Percentiles rank a stretch among this genome's conserved stretches.
phyloP scores from a whole-genome alignment of 2,329 filamentous ascomycete species.

The Grosmannia clavigera region DNA sequence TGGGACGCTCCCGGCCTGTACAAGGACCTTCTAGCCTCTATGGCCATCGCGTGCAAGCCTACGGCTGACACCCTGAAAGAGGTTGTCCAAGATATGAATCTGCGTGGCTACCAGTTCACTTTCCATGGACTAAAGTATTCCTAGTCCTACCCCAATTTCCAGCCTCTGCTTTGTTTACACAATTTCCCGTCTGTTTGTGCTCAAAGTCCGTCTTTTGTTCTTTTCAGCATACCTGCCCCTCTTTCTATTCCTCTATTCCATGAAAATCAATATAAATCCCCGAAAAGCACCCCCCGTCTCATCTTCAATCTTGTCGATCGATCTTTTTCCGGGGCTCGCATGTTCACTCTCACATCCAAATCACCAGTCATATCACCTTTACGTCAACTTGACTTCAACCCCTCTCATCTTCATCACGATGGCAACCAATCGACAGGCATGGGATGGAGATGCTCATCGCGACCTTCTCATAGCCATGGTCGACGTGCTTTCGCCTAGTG shows the following conservation, averaged over 20 bases:
- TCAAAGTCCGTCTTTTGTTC: neutral
- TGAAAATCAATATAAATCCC: neutral
- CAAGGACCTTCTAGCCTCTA: slow-evolving; percentile 29
- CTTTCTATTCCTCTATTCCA: neutral
- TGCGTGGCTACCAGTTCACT: slow-evolving; percentile 16
- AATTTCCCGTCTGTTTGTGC: neutral
- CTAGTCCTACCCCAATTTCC: neutral
- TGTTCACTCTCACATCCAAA: neutral
- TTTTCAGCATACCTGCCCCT: neutral
- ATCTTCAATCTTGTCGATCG: neutral
- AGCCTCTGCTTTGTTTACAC: neutral
- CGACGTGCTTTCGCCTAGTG: slow-evolving; percentile 13
- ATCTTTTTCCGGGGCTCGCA: neutral
- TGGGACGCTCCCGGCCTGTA: slow-evolving; percentile 30
- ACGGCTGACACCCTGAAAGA: slow-evolving; percentile 17
- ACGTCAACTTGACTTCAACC: neutral
- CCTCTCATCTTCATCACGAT: neutral
- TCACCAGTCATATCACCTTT: neutral
- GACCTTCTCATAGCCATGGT: slow-evolving; percentile 17
- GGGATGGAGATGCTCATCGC: slow-evolving; percentile 17
- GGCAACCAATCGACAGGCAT: slow-evolving; percentile 9
- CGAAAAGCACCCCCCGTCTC: neutral
- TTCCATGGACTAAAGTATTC: slow-evolving; percentile 9
- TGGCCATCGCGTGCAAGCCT: slow-evolving; percentile 26
- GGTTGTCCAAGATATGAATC: slow-evolving; percentile 15